Base-by-base conservation (phyloP, 1,284 basidiomycete genomes). In the Irpex sp. region DNA sequence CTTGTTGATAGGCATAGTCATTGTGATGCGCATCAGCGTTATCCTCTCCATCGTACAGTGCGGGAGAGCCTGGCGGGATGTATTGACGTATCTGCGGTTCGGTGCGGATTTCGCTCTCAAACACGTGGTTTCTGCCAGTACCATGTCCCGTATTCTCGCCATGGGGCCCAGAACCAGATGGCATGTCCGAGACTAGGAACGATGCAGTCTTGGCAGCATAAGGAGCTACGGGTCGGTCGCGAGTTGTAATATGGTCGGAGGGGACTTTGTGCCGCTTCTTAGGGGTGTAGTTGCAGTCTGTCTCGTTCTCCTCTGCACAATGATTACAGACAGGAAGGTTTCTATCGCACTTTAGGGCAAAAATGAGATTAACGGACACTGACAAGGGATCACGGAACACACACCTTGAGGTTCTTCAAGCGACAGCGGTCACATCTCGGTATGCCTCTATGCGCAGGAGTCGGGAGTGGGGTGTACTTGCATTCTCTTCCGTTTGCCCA, bases 371-470 rank as follows among this genome's bases (percentile, higher is more conserved):
- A 65, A 34, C 61, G 26, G 54, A 34, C 38, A 47, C 59, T 56
- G 57, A 47, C 44, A 52, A 19, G 31, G 48, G 15, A 40, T 26
- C 37, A 26, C 40, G 40, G 21, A 19, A 38, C 13, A 67, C 82
- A 67, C 62, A 88, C 88, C 76, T 90, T 91, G 38, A 89, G 77
- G 70, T 89, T 89, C 71, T 79, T 78, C 49, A 77, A 71, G 31
- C 87, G 85, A 74, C 87, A 90, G 59, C 83, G 80, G 77, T 89
- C 87, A 64, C 88, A 90, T 61, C 88, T 79, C 47, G 88, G 88
- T 66, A 90, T 88, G 26, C 88, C 88, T 64, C 88, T 81, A 73
- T 90, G 88, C 49, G 88, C 87, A 49, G 88, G 88, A 9, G 87
- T 89, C 9, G 87, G 88, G 49, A 89, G 73, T 58, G 87, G 87